Conservation (phyloP, 257 asterid genomes). For the Gardenia jasminoides region DNA sequence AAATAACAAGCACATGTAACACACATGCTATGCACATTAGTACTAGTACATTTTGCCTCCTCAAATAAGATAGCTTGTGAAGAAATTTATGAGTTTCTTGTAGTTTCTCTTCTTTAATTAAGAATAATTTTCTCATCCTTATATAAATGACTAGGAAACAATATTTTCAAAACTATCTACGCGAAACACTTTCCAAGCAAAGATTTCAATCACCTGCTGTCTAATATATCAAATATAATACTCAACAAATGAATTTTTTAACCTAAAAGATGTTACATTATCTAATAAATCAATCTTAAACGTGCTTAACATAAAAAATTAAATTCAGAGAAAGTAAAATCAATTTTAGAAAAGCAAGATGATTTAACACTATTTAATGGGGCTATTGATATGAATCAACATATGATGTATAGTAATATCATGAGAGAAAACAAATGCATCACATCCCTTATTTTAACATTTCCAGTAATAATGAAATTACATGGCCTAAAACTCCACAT, state of each 20-base stretch:
- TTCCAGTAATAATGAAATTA: background rate
- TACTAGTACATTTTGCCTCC: no score
- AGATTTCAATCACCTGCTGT: background rate
- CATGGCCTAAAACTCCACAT: background rate
- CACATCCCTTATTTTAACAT: background rate
- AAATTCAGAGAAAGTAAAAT: no score
- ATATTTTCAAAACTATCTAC: background rate
- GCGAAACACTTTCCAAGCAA: background rate
- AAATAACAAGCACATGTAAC: no score
- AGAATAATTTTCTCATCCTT: background rate
- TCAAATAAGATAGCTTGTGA: no score
- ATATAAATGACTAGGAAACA: background rate
- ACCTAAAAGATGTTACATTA: background rate
- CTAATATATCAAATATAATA: background rate
- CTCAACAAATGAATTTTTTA: background rate
- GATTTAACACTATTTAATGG: background rate
- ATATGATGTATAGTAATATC: background rate
- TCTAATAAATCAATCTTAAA: background rate
- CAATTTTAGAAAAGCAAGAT: background rate
- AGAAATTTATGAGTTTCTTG: no score
- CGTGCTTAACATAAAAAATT: no score
- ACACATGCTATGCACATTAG: no score
- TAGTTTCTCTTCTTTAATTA: no score
- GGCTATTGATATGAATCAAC: slow-evolving; percentile 3
- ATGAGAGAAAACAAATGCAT: background rate